phyloP scores from a whole-genome alignment of 2,329 filamentous ascomycete species.

The Fusarium coffeatum region DNA sequence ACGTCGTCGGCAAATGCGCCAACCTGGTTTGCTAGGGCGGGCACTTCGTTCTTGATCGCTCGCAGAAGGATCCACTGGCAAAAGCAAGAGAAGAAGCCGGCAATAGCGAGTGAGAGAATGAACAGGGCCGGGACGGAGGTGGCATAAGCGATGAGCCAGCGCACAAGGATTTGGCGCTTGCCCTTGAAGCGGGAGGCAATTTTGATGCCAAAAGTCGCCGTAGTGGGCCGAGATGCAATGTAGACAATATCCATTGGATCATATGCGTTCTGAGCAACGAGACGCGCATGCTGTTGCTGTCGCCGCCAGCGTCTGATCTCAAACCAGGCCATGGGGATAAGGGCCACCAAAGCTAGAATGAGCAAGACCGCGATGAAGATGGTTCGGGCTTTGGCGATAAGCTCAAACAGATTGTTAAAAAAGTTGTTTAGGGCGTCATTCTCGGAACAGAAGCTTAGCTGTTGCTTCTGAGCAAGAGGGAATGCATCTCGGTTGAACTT shows the following conservation, averaged over 20 bases:
- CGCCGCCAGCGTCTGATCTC: slow-evolving; percentile 82
- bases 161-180: slow-evolving; percentile 76
- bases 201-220: slow-evolving; percentile 77
- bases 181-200: slow-evolving; percentile 72
- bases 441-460: slow-evolving; percentile 87
- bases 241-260: slow-evolving; percentile 92
- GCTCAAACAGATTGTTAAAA: slow-evolving; percentile 76
- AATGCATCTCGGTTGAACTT: slow-evolving; percentile 82
- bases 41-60: slow-evolving; percentile 79
- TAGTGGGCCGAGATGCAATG: slow-evolving; percentile 83
- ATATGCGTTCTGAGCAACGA: slow-evolving; percentile 73
- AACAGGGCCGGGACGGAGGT: slow-evolving; percentile 88
- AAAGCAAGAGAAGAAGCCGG: slow-evolving; percentile 83
- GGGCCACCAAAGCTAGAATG: slow-evolving; percentile 76
- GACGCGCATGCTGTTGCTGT: slow-evolving; percentile 75
- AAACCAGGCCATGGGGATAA: slow-evolving; percentile 81
- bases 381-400: slow-evolving; percentile 76
- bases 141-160: slow-evolving; percentile 89
- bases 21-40: slow-evolving; percentile 78
- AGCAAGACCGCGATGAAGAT: slow-evolving; percentile 81
- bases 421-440: slow-evolving; percentile 85
- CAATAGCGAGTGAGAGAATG: slow-evolving; percentile 82
- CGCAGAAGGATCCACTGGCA: slow-evolving; percentile 85
- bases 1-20: slow-evolving; percentile 84
- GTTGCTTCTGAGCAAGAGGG: slow-evolving; percentile 84